Evolutionary conservation across 2,329 filamentous ascomycete genomes (phyloP).

Genomic region (Sphaceloma murrayae): DNA sequence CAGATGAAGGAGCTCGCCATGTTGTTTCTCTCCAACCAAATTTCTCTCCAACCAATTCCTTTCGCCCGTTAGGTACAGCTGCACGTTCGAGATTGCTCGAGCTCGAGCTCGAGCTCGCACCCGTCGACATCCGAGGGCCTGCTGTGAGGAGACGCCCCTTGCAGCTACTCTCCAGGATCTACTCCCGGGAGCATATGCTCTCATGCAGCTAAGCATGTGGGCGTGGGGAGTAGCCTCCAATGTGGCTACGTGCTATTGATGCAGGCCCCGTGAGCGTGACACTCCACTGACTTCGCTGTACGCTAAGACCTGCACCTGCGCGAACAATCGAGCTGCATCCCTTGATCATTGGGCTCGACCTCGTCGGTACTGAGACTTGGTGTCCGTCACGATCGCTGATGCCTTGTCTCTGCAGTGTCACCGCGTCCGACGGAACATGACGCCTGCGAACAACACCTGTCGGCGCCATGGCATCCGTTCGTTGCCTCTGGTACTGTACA

Average conservation of each 20-base stretch:
- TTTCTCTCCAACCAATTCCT: slow-evolving; percentile 4
- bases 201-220: slow-evolving; percentile 11
- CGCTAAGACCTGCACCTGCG: too few species aligned
- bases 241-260: slow-evolving; percentile 6
- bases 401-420: too few species aligned
- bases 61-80: not conserved
- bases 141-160: slow-evolving; percentile 6
- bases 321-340: too few species aligned
- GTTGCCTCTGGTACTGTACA: too few species aligned
- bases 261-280: slow-evolving; percentile 3
- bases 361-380: too few species aligned
- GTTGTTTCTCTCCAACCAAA: too few species aligned
- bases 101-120: not conserved
- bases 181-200: not conserved
- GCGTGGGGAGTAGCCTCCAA: slow-evolving; percentile 4
- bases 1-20: too few species aligned
- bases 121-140: slow-evolving; percentile 10
- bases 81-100: not conserved
- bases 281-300: not conserved
- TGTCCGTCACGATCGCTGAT: too few species aligned
- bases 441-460: too few species aligned
- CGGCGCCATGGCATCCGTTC: too few species aligned
- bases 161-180: slow-evolving; percentile 1
- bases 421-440: too few species aligned
- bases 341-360: too few species aligned